Evolutionary conservation across 129 eudicot species (phyloP).

Genomic region (Chrysanthemum lavandulifolium): DNA sequence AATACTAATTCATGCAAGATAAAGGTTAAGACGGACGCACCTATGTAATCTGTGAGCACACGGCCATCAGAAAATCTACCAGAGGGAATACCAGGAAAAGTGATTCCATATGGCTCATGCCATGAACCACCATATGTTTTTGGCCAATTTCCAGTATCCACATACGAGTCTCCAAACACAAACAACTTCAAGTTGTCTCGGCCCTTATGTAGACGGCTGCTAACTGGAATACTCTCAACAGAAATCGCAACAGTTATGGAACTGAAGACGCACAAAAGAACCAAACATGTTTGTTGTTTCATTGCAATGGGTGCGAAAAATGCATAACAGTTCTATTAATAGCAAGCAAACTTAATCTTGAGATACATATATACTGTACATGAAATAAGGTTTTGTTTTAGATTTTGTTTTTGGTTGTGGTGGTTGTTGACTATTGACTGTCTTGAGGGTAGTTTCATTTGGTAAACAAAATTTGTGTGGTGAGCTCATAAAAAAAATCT

Average conservation of each 20-base stretch:
- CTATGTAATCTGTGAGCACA: constrained; percentile 72
- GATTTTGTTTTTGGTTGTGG: constrained; percentile 25
- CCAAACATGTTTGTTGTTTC: constrained; percentile 28
- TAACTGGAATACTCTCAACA: neutral
- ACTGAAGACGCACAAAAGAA: constrained; percentile 27
- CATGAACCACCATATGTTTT: constrained; percentile 43
- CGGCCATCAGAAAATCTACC: constrained; percentile 86
- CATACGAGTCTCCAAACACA: constrained; percentile 82
- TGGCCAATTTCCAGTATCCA: constrained; percentile 65
- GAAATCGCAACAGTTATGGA: constrained; percentile 13
- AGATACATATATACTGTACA: neutral
- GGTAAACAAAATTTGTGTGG: constrained; percentile 25
- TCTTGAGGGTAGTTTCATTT: constrained; percentile 17
- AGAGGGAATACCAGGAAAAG: constrained; percentile 66
- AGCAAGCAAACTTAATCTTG: constrained; percentile 10
- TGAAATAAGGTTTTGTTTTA: constrained; percentile 10
- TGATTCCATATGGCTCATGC: constrained; percentile 64
- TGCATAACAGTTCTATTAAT: neutral
- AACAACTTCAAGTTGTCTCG: constrained; percentile 40
- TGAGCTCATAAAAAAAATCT: too few relatives aligned
- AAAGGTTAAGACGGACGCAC: constrained; percentile 23
- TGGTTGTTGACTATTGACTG: constrained; percentile 37
- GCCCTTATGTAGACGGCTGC: neutral
- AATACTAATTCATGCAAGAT: neutral
- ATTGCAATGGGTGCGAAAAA: constrained; percentile 11